Conservation (phyloP, 345 rosid species). For the Lumnitzera littorea region DNA sequence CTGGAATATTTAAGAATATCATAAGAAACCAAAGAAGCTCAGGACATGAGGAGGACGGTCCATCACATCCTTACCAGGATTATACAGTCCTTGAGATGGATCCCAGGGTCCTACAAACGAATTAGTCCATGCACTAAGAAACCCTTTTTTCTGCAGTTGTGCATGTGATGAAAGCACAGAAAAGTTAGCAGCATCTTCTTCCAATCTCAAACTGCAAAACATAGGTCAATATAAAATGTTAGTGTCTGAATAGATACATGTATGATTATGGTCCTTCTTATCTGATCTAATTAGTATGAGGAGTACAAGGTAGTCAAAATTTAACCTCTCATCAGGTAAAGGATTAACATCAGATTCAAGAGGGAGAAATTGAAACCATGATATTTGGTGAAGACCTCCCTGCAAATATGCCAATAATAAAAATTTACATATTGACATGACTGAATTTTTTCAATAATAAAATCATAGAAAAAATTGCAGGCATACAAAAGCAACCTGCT, state of each 20-base stretch:
- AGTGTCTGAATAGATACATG: neutral
- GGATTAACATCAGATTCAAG: conserved; percentile 69
- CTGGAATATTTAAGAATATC: too few species aligned
- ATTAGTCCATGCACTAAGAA: conserved; percentile 92
- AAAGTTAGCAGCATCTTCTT: conserved; percentile 75
- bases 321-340: conserved; percentile 68
- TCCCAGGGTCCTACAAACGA: conserved; percentile 99
- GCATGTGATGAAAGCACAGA: conserved; percentile 88
- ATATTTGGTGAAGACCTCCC: conserved; percentile 81
- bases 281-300: too few species aligned
- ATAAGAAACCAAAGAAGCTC: too few species aligned
- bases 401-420: conserved; percentile 19
- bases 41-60: too few species aligned
- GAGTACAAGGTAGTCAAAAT: neutral
- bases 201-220: conserved; percentile 53
- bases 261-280: too few species aligned
- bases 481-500: neutral
- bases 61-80: conserved; percentile 63
- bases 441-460: conserved; percentile 4
- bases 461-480: neutral
- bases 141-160: conserved; percentile 79
- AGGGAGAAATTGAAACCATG: conserved; percentile 98
- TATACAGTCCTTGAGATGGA: conserved; percentile 96
- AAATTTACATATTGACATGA: neutral
- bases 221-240: conserved; percentile 11